Base-by-base conservation (phyloP, 2,329 filamentous ascomycete species). In the Cladosporium phlei region DNA sequence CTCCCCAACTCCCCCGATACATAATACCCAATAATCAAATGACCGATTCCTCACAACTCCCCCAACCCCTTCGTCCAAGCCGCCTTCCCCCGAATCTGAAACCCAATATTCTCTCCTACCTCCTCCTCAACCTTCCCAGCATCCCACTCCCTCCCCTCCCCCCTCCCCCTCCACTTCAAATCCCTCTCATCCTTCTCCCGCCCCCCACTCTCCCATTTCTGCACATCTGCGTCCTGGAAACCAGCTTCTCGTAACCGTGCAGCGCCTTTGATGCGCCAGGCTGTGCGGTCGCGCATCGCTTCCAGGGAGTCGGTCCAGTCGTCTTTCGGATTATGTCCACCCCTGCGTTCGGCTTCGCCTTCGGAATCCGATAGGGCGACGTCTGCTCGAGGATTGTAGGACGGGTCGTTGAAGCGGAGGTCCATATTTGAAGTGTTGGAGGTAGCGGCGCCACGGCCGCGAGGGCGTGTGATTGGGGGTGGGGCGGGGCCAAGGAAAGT, bases 281-380 rank as follows among this genome's bases (percentile, higher is more conserved):
- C 83, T 55, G 87, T 79, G n/a, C 88, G 80, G 62, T 95, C 88
- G 29, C 85, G 78, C 47, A 88, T 74, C 4, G 83, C 82, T 66
- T 95, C 88, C 1, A 93, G 72, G 1, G 86, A 82, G 56, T 87
- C 79, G 34, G 87, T 85, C 89, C 88, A 95, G 50, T 87, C 80
- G 51, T 83, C 81, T 1, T 72, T 70, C 5, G 30, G 12, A 22
- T 38, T 22, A 6, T 27, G n/a, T 3, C 11, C 24, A 27, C 22
- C 16, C 2, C 70, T 63, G 4, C 24, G 24, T 51, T 65, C 53
- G 33, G 72, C 16, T 2, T 71, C 63, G 4, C 24, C 32, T 51
- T 65, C 53, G 33, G 72, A 67, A 10, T 55, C 52, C 14, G 42
- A 25, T 1, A 53, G 34, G 29, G 74, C 68, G 3, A 84, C 66